These are phyloP conservation scores for Crithidia fasciculata DNA, from an alignment of 208 protist species.

Conservation along the genomic window DNA sequence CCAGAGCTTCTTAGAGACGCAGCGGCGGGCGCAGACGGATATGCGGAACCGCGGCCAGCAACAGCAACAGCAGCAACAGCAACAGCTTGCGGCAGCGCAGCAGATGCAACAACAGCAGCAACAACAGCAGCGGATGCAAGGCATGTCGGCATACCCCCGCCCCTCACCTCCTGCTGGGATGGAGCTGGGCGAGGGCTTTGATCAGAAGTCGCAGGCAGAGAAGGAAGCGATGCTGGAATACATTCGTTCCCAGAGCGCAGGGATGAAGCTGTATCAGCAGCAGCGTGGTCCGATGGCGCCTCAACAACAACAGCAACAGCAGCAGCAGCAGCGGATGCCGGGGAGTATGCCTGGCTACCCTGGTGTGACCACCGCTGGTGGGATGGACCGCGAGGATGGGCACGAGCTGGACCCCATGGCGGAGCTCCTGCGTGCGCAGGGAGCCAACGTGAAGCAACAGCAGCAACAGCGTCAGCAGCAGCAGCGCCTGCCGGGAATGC, in stretches of 20 bases:
- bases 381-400: constrained; percentile 3
- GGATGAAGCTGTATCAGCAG: constrained; percentile 10
- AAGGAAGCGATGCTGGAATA: constrained; percentile 4
- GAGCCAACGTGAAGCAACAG: constrained; percentile 1
- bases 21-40: constrained; percentile 7
- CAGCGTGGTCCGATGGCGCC: constrained; percentile 6
- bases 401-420: constrained; percentile 5
- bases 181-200: constrained; percentile 1
- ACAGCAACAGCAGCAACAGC: constrained; percentile 27
- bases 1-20: constrained; percentile 18
- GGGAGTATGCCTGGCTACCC: constrained; percentile 13
- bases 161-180: not conserved
- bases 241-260: constrained; percentile 1
- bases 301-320: constrained; percentile 1
- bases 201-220: constrained; percentile 19
- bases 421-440: constrained; percentile 6
- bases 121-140: constrained; percentile 15
- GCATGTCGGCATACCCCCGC: constrained; percentile 9
- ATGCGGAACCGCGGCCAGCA: constrained; percentile 28
- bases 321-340: constrained; percentile 16
- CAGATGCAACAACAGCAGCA: constrained; percentile 21
- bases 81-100: constrained; percentile 14
- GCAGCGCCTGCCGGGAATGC: constrained; percentile 12
- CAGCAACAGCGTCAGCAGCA: constrained; percentile 9
- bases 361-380: not conserved